These are phyloP conservation scores for Trichoderma simmonsii DNA, from an alignment of 2,329 filamentous ascomycete genomes.

Conservation along the genomic window DNA sequence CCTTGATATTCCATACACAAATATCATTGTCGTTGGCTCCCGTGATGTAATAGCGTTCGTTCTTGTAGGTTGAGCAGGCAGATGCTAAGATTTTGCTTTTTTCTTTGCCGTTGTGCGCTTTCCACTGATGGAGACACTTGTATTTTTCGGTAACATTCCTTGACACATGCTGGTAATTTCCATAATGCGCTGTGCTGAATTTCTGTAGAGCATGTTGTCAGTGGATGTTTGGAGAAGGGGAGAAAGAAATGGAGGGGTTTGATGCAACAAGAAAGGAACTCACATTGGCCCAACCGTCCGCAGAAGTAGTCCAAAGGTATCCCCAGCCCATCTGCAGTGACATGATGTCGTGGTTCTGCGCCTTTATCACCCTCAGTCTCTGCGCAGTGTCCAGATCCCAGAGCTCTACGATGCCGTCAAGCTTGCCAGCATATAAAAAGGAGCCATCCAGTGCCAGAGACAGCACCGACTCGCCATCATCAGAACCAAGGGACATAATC, in stretches of 20 bases:
- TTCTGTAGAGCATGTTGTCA: constrained; percentile 46
- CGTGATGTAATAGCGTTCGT: constrained; percentile 83
- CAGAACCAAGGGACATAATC: constrained; percentile 61
- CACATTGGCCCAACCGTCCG: constrained; percentile 83
- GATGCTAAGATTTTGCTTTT: constrained; percentile 85
- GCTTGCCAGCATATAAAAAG: constrained; percentile 86
- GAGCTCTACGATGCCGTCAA: constrained; percentile 84
- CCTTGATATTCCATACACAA: constrained; percentile 77
- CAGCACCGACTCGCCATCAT: constrained; percentile 63
- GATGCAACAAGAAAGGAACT: constrained; percentile 28
- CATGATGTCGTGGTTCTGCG: constrained; percentile 78
- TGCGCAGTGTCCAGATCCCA: constrained; percentile 97
- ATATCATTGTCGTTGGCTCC: constrained; percentile 90
- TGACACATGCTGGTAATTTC: constrained; percentile 49
- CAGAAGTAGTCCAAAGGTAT: constrained; percentile 81
- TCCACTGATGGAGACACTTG: constrained; percentile 72
- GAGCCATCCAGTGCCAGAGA: constrained; percentile 85
- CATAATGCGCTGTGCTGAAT: constrained; percentile 64
- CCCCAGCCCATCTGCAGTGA: constrained; percentile 82
- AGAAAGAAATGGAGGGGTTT: not conserved
- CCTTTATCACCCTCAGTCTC: constrained; percentile 79
- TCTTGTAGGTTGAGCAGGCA: constrained; percentile 65
- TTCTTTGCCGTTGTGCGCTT: constrained; percentile 83
- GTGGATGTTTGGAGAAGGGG: not conserved
- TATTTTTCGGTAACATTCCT: constrained; percentile 72